Percentiles rank a stretch among this genome's conserved stretches.
Evolutionary conservation across 805 yeast genomes (phyloP).

Genomic region (Wickerhamomyces xylosicus): DNA sequence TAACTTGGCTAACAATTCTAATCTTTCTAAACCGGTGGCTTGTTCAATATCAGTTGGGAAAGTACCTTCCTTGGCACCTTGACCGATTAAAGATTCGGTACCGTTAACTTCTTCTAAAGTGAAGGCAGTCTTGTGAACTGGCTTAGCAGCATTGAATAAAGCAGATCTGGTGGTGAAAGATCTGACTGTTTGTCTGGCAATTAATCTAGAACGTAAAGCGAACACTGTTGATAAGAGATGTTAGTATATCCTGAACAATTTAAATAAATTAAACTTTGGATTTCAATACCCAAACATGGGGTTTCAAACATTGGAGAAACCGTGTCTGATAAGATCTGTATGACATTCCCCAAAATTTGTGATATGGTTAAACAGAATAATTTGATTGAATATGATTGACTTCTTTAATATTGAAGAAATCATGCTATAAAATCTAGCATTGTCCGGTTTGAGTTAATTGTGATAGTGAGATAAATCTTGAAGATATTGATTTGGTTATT

Average conservation of each 20-base stretch:
- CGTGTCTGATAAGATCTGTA: too few relatives aligned
- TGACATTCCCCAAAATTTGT: too few relatives aligned
- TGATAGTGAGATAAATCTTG: too few relatives aligned
- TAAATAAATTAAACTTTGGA: too few relatives aligned
- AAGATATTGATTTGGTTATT: too few relatives aligned
- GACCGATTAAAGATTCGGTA: conserved; percentile 71
- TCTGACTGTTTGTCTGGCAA: conserved; percentile 23
- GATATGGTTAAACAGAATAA: too few relatives aligned
- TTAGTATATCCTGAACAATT: neutral
- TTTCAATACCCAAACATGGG: too few relatives aligned
- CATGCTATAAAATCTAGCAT: too few relatives aligned
- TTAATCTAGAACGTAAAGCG: conserved; percentile 25
- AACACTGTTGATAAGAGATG: conserved; percentile 16
- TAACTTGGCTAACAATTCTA: conserved; percentile 85
- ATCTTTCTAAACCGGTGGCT: conserved; percentile 97
- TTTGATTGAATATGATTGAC: too few relatives aligned
- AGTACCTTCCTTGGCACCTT: conserved; percentile 78
- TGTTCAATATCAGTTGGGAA: conserved; percentile 93
- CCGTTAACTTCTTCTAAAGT: conserved; percentile 71
- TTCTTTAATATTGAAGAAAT: too few relatives aligned
- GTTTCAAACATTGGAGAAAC: too few relatives aligned
- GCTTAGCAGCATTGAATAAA: conserved; percentile 16
- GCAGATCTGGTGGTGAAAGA: conserved; percentile 23
- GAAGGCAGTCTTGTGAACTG: conserved; percentile 44
- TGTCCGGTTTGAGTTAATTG: too few relatives aligned